Evolutionary conservation across 352 stramenopile genomes (phyloP).

Genomic region (Phytophthora sojae): DNA sequence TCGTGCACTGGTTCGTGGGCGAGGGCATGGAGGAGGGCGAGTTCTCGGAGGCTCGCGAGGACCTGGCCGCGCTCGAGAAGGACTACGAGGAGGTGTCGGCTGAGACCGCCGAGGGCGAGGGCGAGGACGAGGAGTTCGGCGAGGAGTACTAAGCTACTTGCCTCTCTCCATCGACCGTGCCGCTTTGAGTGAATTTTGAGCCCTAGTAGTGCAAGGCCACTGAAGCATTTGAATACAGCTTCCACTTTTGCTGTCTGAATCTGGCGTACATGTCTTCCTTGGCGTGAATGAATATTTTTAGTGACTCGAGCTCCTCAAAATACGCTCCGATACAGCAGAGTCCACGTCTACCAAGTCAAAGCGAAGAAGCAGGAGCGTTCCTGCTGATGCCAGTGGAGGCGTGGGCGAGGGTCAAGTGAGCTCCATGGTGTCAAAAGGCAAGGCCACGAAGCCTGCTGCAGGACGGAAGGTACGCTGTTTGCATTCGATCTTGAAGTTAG

Average conservation of each 20-base stretch:
- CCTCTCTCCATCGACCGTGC: too few species aligned
- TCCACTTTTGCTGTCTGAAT: too few species aligned
- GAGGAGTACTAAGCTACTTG: too few species aligned
- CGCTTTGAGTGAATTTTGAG: too few species aligned
- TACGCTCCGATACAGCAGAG: not conserved
- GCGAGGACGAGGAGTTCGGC: too few species aligned
- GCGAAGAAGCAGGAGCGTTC: not conserved
- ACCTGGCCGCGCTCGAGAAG: conserved; percentile 98
- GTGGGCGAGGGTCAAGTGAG: conserved; percentile 1
- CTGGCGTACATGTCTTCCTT: too few species aligned
- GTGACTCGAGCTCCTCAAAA: conserved; percentile 35
- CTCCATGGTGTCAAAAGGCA: conserved; percentile 28
- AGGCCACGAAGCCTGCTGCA: conserved; percentile 21
- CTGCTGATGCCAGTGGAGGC: conserved; percentile 11
- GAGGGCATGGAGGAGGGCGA: conserved; percentile 99
- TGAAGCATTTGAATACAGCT: too few species aligned
- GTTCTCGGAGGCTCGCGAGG: conserved; percentile 98
- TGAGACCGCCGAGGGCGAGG: conserved; percentile 62
- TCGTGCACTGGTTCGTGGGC: conserved; percentile 98
- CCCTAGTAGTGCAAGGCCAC: too few species aligned
- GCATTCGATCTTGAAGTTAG: not conserved
- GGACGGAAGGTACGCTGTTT: conserved; percentile 29
- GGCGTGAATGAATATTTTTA: too few species aligned
- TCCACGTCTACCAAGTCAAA: not conserved
- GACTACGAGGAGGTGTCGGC: conserved; percentile 99